These are phyloP conservation scores for Wickerhamiella qilinensis DNA, from an alignment of 805 yeast species.

Conservation along the genomic window DNA sequence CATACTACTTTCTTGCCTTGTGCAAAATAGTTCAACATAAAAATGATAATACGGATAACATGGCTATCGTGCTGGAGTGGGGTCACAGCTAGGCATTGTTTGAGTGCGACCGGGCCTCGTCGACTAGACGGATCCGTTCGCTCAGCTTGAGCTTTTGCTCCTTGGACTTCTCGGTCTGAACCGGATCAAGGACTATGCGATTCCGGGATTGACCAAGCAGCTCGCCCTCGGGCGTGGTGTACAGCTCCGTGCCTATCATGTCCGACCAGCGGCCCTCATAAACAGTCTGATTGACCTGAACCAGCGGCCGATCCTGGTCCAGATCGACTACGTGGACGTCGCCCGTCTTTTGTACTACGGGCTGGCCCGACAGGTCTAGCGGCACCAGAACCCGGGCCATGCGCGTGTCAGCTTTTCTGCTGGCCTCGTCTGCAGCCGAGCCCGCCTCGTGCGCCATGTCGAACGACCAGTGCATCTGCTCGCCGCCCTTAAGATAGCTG, in stretches of 20 bases:
- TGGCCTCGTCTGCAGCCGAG: slow-evolving; percentile 59
- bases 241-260: slow-evolving; percentile 62
- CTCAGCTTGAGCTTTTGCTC: background rate
- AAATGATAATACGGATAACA: no score
- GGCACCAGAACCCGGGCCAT: slow-evolving; percentile 32
- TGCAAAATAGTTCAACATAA: no score
- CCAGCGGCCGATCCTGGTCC: slow-evolving; percentile 36
- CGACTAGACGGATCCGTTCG: background rate
- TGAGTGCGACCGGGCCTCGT: background rate
- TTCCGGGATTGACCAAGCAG: slow-evolving; percentile 15
- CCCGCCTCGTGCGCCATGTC: slow-evolving; percentile 65
- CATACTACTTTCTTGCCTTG: no score
- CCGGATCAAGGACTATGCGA: slow-evolving; percentile 15
- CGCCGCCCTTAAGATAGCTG: slow-evolving; percentile 56
- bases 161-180: slow-evolving; percentile 1
- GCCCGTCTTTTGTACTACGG: slow-evolving; percentile 21
- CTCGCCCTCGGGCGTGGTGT: slow-evolving; percentile 18
- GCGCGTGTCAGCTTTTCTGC: slow-evolving; percentile 4
- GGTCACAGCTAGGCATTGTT: no score
- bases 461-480: slow-evolving; percentile 91
- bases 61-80: no score
- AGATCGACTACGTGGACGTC: slow-evolving; percentile 41
- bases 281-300: slow-evolving; percentile 40
- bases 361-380: slow-evolving; percentile 27
- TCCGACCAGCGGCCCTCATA: slow-evolving; percentile 66